Conservation (phyloP, 2,329 filamentous ascomycete species). For the Sphaerulina musiva region DNA sequence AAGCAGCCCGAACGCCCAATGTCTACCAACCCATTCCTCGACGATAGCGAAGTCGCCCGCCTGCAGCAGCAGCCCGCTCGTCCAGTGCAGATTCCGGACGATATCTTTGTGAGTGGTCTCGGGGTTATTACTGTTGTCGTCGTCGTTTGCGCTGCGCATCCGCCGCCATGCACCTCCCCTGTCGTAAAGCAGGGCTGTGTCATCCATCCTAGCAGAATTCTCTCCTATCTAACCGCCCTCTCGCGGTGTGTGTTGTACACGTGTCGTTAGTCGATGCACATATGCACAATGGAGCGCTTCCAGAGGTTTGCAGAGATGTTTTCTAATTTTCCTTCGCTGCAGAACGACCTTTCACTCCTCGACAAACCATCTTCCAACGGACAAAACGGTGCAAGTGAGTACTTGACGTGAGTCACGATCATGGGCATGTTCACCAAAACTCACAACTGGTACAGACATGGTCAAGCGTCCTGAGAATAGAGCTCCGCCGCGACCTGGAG, state of each 20-base stretch:
- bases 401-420: conserved; percentile 11
- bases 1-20: conserved; percentile 45
- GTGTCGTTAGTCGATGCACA: conserved; percentile 4
- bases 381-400: conserved; percentile 11
- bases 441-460: conserved; percentile 15
- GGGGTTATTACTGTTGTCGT: conserved; percentile 9
- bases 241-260: not conserved
- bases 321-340: conserved; percentile 38
- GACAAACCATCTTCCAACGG: conserved; percentile 47
- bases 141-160: conserved; percentile 4
- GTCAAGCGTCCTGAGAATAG: conserved; percentile 29
- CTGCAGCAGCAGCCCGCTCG: conserved; percentile 16
- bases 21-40: conserved; percentile 74
- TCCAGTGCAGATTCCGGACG: conserved; percentile 53
- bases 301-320: conserved; percentile 36
- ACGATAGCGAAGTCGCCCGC: conserved; percentile 25
- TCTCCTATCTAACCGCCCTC: conserved; percentile 5
- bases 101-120: conserved; percentile 64
- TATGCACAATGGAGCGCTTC: conserved; percentile 36
- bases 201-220: conserved; percentile 16
- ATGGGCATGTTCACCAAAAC: conserved; percentile 9
- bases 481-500: conserved; percentile 40
- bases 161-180: conserved; percentile 18
- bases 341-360: conserved; percentile 64
- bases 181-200: conserved; percentile 19